A percentile compares a stretch with the other conserved stretches of the same genome.
These are phyloP conservation scores for Tulasnella sp. DNA, from an alignment of 768 basidiomycete species.

Conservation along the genomic window DNA sequence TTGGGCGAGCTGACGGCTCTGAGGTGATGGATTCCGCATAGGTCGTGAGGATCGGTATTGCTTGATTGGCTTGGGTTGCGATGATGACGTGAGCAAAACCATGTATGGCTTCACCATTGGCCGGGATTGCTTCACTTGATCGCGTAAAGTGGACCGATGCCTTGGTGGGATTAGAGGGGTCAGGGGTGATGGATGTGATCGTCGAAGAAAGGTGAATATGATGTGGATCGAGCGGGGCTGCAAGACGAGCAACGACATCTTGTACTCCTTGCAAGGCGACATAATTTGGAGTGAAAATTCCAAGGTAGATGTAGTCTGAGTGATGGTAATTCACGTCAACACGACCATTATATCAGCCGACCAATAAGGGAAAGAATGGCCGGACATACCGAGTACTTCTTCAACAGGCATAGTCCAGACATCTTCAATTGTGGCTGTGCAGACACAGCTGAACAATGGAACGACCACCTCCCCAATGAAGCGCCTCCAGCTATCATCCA, in stretches of 20 bases:
- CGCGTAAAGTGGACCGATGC: conserved; percentile 31
- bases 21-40: conserved; percentile 37
- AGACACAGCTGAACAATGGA: conserved; percentile 65
- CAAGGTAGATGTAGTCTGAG: conserved; percentile 63
- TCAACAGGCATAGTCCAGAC: conserved; percentile 53
- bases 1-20: conserved; percentile 25
- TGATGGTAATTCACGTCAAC: not conserved
- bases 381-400: conserved; percentile 51
- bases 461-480: conserved; percentile 50
- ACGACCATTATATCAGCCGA: not conserved
- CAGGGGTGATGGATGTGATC: conserved; percentile 41
- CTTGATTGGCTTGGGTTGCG: conserved; percentile 66
- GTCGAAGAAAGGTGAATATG: conserved; percentile 50
- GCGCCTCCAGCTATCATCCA: conserved; percentile 45
- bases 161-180: conserved; percentile 32
- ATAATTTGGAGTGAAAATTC: conserved; percentile 61
- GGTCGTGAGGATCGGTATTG: conserved; percentile 44
- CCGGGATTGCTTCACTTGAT: not conserved
- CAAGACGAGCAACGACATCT: conserved; percentile 50
- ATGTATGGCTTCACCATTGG: not conserved
- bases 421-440: conserved; percentile 52
- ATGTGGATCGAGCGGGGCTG: conserved; percentile 32
- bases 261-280: conserved; percentile 52
- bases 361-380: no score
- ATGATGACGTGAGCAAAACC: conserved; percentile 64